phyloP scores from a whole-genome alignment of 768 basidiomycete species.

The Rhodotorula toruloides region DNA sequence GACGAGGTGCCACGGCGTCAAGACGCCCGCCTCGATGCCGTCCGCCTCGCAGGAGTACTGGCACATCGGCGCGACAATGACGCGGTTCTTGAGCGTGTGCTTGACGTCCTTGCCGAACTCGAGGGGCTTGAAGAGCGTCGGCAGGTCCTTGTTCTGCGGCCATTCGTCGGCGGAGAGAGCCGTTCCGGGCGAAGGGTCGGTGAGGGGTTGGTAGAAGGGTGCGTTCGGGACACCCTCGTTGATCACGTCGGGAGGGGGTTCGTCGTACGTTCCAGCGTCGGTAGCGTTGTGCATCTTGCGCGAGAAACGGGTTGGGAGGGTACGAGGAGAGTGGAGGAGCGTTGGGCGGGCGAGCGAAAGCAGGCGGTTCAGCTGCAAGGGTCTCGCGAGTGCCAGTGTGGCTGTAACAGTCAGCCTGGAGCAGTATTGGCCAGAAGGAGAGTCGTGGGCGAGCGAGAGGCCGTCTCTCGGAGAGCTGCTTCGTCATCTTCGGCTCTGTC shows the following conservation, averaged over 20 bases:
- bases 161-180: conserved; percentile 16
- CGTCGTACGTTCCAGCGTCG: not conserved
- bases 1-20: conserved; percentile 77
- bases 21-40: conserved; percentile 47
- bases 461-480: too few species aligned
- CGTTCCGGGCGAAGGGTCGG: conserved; percentile 16
- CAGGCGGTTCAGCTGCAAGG: too few species aligned
- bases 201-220: conserved; percentile 14
- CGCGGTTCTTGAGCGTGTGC: conserved; percentile 66
- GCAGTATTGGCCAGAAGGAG: too few species aligned
- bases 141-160: conserved; percentile 53
- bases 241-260: conserved; percentile 4
- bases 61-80: conserved; percentile 57
- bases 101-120: conserved; percentile 57
- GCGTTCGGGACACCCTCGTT: conserved; percentile 1
- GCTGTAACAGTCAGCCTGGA: too few species aligned
- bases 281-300: not conserved
- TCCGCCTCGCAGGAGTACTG: conserved; percentile 66
- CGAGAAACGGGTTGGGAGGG: not conserved
- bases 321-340: not conserved
- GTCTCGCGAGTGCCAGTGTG: too few species aligned
- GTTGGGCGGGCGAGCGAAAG: too few species aligned
- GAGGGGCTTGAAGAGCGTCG: conserved; percentile 63
- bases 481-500: too few species aligned
- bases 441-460: too few species aligned